Conservation (phyloP, 495 filamentous ascomycete species). For the Penicillium roqueforti region DNA sequence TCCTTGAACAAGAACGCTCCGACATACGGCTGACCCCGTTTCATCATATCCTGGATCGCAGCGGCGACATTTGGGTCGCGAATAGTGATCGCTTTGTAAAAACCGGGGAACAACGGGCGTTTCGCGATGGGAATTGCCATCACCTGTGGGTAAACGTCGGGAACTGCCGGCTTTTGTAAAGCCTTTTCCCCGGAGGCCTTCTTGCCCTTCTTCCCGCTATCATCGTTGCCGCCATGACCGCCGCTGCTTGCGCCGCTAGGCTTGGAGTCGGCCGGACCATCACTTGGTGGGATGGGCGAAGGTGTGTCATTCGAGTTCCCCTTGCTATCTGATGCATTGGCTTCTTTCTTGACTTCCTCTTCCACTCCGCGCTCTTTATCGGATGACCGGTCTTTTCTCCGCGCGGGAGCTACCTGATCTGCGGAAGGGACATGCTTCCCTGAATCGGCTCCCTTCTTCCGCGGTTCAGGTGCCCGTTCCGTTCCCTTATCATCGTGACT, state of each 20-base stretch:
- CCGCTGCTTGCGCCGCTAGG: slow-evolving; percentile 46
- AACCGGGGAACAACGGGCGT: slow-evolving; percentile 92
- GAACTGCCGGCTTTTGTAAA: slow-evolving; percentile 79
- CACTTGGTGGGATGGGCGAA: slow-evolving; percentile 45
- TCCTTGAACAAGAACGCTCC: slow-evolving; percentile 97
- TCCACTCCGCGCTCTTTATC: slow-evolving; percentile 41
- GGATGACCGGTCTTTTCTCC: slow-evolving; percentile 38
- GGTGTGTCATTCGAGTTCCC: slow-evolving; percentile 41
- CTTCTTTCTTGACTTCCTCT: slow-evolving; percentile 41
- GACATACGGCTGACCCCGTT: slow-evolving; percentile 96
- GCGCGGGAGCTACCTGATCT: slow-evolving; percentile 27
- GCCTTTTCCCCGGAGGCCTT: slow-evolving; percentile 65
- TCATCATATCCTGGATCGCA: slow-evolving; percentile 94
- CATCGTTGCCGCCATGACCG: slow-evolving; percentile 47
- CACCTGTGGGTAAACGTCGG: slow-evolving; percentile 95
- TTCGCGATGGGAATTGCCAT: slow-evolving; percentile 98
- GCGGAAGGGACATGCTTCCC: slow-evolving; percentile 28
- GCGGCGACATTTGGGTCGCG: slow-evolving; percentile 81
- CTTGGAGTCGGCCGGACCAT: slow-evolving; percentile 41
- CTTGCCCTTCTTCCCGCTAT: slow-evolving; percentile 55
- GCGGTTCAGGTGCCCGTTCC: slow-evolving; percentile 27
- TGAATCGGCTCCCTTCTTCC: slow-evolving; percentile 36
- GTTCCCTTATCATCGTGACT: slow-evolving; percentile 33
- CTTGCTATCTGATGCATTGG: slow-evolving; percentile 35
- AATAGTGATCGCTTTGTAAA: slow-evolving; percentile 98